Evolutionary conservation across 1,284 basidiomycete genomes (phyloP).

Genomic region (Trichosporon sp.): DNA sequence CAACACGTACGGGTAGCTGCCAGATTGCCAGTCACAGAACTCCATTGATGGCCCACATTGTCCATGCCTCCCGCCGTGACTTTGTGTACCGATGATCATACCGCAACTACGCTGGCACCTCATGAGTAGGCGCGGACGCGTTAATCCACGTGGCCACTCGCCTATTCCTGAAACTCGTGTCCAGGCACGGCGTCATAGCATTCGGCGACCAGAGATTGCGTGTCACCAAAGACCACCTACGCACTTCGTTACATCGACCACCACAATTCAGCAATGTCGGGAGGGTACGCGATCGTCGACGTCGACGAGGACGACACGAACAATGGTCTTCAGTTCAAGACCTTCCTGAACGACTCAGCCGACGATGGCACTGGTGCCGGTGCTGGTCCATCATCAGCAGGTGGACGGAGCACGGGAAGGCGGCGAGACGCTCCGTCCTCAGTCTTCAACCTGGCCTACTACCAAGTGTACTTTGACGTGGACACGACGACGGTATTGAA

Average conservation of each 20-base stretch:
- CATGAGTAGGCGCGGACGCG: background rate
- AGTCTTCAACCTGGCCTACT: constrained; percentile 49
- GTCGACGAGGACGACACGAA: constrained; percentile 45
- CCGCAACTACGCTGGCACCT: no score
- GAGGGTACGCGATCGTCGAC: constrained; percentile 46
- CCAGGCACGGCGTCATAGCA: background rate
- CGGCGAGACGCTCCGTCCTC: constrained; percentile 34
- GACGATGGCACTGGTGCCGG: background rate
- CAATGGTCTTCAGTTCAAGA: constrained; percentile 45
- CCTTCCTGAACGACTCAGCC: constrained; percentile 26
- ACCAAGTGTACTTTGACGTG: constrained; percentile 51
- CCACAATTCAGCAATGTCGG: constrained; percentile 19
- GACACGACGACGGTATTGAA: constrained; percentile 48
- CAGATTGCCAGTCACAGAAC: no score
- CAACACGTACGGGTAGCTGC: no score
- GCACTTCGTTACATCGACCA: background rate
- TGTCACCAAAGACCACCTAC: no score
- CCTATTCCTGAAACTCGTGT: background rate
- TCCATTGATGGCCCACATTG: no score
- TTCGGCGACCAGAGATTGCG: background rate
- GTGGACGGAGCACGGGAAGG: background rate
- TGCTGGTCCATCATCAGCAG: background rate
- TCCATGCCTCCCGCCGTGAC: no score
- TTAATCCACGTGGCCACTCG: background rate
- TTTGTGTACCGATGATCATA: no score